A percentile compares a stretch with the other conserved stretches of the same genome.
These are phyloP conservation scores for Sclerotinia glacialis DNA, from an alignment of 2,329 filamentous ascomycete genomes.

Conservation along the genomic window DNA sequence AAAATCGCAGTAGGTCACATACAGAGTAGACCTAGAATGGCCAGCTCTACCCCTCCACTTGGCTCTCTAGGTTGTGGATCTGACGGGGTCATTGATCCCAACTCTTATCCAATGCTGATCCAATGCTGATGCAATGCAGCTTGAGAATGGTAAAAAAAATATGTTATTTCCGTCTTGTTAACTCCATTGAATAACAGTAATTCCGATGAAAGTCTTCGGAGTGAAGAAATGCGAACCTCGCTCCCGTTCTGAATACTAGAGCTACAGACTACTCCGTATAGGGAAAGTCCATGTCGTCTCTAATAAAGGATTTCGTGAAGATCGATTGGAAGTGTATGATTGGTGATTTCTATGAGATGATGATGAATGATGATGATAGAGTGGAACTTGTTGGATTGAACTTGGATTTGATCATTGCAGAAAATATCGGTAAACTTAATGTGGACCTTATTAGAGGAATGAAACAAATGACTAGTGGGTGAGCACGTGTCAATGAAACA, in stretches of 20 bases:
- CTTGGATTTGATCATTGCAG: no score
- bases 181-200: not conserved
- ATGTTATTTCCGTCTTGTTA: not conserved
- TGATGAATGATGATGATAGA: no score
- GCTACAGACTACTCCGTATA: not conserved
- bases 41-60: slow-evolving; percentile 9
- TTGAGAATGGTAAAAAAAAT: not conserved
- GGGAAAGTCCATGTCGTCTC: no score
- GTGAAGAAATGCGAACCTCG: not conserved
- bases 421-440: no score
- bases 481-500: not conserved
- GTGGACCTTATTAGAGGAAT: not conserved
- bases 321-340: not conserved
- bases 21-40: not conserved
- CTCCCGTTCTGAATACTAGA: not conserved
- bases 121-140: not conserved
- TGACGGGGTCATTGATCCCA: not conserved
- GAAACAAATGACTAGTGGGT: not conserved
- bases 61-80: not conserved
- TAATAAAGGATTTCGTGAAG: not conserved
- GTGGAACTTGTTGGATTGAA: no score
- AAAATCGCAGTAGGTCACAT: not conserved
- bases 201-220: not conserved
- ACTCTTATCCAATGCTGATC: not conserved
- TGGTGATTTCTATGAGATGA: no score